A percentile compares a stretch with the other conserved stretches of the same genome.
These are phyloP conservation scores for Peronosclerospora sorghi DNA, from an alignment of 352 stramenopile genomes.

Conservation along the genomic window DNA sequence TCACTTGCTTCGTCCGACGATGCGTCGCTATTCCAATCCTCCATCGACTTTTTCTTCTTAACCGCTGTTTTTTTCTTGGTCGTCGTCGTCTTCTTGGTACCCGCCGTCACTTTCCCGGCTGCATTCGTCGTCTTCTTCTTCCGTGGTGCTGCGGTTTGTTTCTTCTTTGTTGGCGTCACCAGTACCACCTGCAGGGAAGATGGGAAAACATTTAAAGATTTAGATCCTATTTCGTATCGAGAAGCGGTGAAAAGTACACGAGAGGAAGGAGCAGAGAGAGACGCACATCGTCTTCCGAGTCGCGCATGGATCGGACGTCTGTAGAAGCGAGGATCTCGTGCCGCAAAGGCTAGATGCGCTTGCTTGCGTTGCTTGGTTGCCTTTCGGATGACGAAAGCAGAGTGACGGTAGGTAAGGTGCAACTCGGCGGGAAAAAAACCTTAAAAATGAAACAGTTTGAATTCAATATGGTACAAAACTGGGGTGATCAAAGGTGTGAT, in stretches of 20 bases:
- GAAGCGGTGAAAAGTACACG: not conserved
- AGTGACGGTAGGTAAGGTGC: constrained; percentile 9
- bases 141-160: constrained; percentile 9
- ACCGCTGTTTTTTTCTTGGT: constrained; percentile 26
- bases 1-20: constrained; percentile 11
- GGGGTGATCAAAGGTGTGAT: no score
- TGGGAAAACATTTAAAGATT: no score
- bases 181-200: not conserved
- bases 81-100: constrained; percentile 19
- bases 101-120: constrained; percentile 15
- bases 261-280: not conserved
- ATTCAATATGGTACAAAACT: no score
- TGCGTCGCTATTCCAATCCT: constrained; percentile 32
- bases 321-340: not conserved
- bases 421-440: not conserved
- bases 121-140: constrained; percentile 23
- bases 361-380: constrained; percentile 2
- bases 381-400: constrained; percentile 7
- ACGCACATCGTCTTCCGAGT: constrained; percentile 44
- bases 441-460: no score
- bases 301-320: constrained; percentile 22
- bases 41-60: constrained; percentile 45
- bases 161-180: constrained; percentile 9
- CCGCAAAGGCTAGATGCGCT: not conserved
- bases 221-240: not conserved